A percentile compares a stretch with the other conserved stretches of the same genome.
phyloP scores from a whole-genome alignment of 345 rosid genomes.

The Eutrema heterophyllum region DNA sequence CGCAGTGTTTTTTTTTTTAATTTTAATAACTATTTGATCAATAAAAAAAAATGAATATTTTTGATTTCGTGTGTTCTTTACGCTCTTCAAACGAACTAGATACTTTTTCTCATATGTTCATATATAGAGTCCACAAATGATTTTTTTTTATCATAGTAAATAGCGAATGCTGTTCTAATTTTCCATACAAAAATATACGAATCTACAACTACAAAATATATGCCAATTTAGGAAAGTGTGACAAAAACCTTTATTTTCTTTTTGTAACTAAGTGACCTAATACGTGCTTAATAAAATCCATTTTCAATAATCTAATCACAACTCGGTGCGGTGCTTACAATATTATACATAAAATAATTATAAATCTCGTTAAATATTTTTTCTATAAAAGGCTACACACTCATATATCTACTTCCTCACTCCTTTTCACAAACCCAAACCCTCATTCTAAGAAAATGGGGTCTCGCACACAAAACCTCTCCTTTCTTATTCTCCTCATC shows the following conservation, averaged over 20 bases:
- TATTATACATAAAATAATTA: background rate
- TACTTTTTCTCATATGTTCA: background rate
- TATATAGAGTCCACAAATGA: background rate
- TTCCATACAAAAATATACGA: background rate
- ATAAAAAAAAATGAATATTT: background rate
- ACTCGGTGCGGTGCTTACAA: background rate
- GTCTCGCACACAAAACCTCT: slow-evolving; percentile 18
- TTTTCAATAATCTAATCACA: background rate
- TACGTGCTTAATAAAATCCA: slow-evolving; percentile 6
- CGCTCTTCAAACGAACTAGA: background rate
- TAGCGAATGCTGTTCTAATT: background rate
- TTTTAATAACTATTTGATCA: background rate
- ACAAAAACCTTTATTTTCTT: background rate
- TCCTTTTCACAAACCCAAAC: slow-evolving; percentile 4
- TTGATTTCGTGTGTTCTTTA: background rate
- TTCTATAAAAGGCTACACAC: slow-evolving; percentile 21
- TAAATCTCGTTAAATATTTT: background rate
- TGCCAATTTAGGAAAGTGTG: slow-evolving; percentile 10
- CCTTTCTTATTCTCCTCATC: slow-evolving; percentile 20
- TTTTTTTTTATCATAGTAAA: background rate
- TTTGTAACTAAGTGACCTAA: background rate
- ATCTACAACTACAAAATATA: slow-evolving; percentile 1
- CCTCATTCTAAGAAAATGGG: slow-evolving; percentile 16
- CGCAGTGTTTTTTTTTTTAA: background rate
- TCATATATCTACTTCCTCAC: slow-evolving; percentile 12